Evolutionary conservation across 148 eudicot genomes (phyloP).

Genomic region (Rhododendron mucronatum): DNA sequence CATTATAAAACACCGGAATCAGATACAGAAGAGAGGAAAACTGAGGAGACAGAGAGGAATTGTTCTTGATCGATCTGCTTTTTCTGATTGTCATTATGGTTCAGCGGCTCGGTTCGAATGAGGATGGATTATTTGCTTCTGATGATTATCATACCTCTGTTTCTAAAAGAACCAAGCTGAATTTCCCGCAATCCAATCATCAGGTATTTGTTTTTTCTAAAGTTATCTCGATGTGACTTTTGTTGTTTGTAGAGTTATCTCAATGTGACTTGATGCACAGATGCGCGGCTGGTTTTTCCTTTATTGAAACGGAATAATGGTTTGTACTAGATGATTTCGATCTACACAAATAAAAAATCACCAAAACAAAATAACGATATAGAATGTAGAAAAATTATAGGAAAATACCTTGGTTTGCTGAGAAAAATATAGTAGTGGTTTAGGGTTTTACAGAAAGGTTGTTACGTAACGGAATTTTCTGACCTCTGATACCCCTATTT

Average conservation of each 20-base stretch:
- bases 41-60: too few species aligned
- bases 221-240: not conserved
- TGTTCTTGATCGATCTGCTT: too few species aligned
- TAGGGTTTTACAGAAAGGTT: too few species aligned
- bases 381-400: too few species aligned
- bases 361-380: too few species aligned
- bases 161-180: not conserved
- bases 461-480: too few species aligned
- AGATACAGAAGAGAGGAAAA: not conserved
- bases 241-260: not conserved
- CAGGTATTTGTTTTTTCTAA: not conserved
- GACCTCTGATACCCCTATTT: too few species aligned
- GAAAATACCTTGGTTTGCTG: too few species aligned
- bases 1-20: too few species aligned
- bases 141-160: not conserved
- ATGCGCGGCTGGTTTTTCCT: not conserved
- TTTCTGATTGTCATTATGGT: not conserved
- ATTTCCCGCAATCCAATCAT: not conserved
- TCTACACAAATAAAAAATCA: too few species aligned
- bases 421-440: too few species aligned
- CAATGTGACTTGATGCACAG: not conserved
- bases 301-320: too few species aligned
- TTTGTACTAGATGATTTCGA: not conserved
- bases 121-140: not conserved
- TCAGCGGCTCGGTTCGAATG: not conserved